A percentile compares a stretch with the other conserved stretches of the same genome.
These are phyloP conservation scores for Zostera marina DNA, from an alignment of 116 monocot species.

Conservation along the genomic window DNA sequence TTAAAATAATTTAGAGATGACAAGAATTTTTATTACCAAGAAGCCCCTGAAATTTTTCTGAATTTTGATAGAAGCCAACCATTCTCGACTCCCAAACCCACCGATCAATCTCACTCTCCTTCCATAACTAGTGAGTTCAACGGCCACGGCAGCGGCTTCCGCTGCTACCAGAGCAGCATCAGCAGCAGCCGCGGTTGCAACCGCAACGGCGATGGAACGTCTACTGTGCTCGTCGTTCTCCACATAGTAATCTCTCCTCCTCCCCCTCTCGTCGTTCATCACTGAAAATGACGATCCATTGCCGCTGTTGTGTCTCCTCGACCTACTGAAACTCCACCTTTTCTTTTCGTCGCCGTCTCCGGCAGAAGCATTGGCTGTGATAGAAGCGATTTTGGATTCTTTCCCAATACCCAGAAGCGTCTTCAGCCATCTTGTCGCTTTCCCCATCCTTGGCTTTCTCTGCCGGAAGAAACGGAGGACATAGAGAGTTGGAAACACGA, in stretches of 20 bases:
- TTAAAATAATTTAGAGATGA: background rate
- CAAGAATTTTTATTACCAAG: conserved; percentile 21
- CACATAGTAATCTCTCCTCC: conserved; percentile 20
- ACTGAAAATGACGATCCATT: background rate
- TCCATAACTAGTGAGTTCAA: conserved; percentile 61
- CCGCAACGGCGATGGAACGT: conserved; percentile 83
- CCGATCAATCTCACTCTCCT: conserved; percentile 6
- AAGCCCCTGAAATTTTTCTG: conserved; percentile 55
- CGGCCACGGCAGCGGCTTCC: conserved; percentile 73
- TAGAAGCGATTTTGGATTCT: background rate
- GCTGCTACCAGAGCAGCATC: conserved; percentile 88
- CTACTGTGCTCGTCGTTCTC: conserved; percentile 58
- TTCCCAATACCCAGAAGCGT: conserved; percentile 18
- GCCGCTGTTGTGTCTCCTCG: background rate
- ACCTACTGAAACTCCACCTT: conserved; percentile 40
- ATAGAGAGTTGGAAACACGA: background rate
- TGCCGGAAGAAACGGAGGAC: background rate
- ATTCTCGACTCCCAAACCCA: conserved; percentile 10
- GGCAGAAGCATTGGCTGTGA: too few species aligned
- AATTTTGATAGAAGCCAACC: conserved; percentile 46
- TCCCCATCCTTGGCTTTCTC: conserved; percentile 29
- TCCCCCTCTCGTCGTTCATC: background rate
- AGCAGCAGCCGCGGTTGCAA: conserved; percentile 67
- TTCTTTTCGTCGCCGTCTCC: conserved; percentile 27
- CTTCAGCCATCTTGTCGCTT: conserved; percentile 41